Evolutionary conservation across 129 eudicot species (phyloP).

Genomic region (Tanacetum coccineum): DNA sequence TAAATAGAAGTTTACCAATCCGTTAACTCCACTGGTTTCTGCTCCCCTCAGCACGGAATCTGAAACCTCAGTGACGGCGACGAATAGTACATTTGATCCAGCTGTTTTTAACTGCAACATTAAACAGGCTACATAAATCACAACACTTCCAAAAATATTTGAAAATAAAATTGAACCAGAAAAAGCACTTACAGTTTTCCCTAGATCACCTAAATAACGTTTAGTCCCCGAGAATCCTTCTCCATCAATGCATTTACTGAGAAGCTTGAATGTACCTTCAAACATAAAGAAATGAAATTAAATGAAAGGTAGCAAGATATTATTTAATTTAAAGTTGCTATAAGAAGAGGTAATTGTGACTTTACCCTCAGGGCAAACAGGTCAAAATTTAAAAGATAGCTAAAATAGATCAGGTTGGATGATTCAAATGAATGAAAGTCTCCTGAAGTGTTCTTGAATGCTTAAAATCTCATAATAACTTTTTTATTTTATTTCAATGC

Average conservation of each 20-base stretch:
- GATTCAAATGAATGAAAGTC: no score
- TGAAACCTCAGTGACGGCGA: constrained; percentile 86
- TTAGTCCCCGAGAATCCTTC: constrained; percentile 95
- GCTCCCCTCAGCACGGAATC: constrained; percentile 96
- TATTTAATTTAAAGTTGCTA: no score
- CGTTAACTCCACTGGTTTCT: constrained; percentile 81
- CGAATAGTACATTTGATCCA: constrained; percentile 88
- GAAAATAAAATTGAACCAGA: background rate
- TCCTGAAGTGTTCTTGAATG: no score
- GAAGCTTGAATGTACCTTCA: constrained; percentile 88
- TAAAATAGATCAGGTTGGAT: no score
- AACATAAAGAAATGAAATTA: background rate
- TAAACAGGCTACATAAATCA: constrained; percentile 18
- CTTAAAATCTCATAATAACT: no score
- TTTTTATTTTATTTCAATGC: no score
- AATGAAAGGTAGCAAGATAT: background rate
- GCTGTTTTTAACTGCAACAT: constrained; percentile 72
- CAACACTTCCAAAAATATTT: constrained; percentile 5
- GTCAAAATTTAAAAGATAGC: no score
- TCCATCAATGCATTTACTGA: constrained; percentile 78
- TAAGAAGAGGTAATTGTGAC: no score
- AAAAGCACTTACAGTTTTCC: constrained; percentile 74
- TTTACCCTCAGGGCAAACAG: no score
- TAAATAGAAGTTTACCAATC: constrained; percentile 54
- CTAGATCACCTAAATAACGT: constrained; percentile 94